phyloP scores from a whole-genome alignment of 2,329 filamentous ascomycete species.

The Ascocoryne sarcoides region DNA sequence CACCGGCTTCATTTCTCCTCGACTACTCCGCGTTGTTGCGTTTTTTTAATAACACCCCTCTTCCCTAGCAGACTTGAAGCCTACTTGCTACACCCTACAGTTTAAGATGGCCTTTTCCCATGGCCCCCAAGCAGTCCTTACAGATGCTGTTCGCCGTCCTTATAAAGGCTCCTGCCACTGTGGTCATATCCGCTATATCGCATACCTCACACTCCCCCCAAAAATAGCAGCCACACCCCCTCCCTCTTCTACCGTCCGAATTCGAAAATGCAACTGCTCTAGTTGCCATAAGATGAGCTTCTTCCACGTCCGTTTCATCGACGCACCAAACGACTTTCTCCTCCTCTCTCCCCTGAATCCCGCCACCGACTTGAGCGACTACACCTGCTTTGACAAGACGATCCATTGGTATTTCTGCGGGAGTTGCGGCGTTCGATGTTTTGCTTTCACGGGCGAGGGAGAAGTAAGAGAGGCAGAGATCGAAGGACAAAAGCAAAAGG shows the following conservation, averaged over 20 bases:
- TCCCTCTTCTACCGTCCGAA: conserved; percentile 26
- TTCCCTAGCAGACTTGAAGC: too few species aligned
- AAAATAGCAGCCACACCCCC: conserved; percentile 15
- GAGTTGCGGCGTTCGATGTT: conserved; percentile 36
- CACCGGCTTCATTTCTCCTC: too few species aligned
- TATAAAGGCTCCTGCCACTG: conserved; percentile 40
- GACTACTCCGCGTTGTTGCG: too few species aligned
- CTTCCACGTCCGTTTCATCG: conserved; percentile 36
- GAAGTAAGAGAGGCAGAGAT: conserved; percentile 19
- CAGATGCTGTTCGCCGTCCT: conserved; percentile 20
- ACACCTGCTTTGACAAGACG: conserved; percentile 28
- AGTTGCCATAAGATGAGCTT: conserved; percentile 40
- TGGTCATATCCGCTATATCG: conserved; percentile 35
- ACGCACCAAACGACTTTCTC: conserved; percentile 35
- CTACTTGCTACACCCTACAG: too few species aligned
- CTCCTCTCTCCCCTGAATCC: conserved; percentile 35
- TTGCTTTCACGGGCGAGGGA: conserved; percentile 32
- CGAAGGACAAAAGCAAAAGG: conserved; percentile 7
- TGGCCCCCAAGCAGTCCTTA: too few species aligned
- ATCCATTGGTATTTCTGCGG: conserved; percentile 39
- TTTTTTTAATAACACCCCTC: too few species aligned
- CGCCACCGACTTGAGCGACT: conserved; percentile 33
- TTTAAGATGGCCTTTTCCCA: too few species aligned
- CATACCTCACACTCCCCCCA: conserved; percentile 35
- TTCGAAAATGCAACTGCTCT: conserved; percentile 38